These are phyloP conservation scores for Penicillium simplicissimum DNA, from an alignment of 495 filamentous ascomycete species.

Conservation along the genomic window DNA sequence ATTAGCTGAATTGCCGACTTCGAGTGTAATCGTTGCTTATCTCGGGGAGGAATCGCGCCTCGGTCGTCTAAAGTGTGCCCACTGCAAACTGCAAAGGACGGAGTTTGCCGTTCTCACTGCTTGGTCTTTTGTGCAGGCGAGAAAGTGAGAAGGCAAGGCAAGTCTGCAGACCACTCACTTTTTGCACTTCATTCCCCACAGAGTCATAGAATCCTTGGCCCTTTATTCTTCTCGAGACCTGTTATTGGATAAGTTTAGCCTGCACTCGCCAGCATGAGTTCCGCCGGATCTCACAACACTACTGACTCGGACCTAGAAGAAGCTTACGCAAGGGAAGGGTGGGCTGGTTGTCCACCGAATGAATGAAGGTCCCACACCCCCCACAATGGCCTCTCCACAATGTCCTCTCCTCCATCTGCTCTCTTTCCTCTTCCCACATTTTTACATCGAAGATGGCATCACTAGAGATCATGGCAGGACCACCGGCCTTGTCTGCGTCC, in stretches of 20 bases:
- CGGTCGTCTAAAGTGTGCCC: neutral
- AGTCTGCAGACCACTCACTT: constrained; percentile 1
- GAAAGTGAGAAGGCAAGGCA: neutral
- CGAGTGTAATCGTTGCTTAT: neutral
- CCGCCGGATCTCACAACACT: too few relatives aligned
- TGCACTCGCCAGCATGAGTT: too few relatives aligned
- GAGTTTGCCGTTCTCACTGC: too few relatives aligned
- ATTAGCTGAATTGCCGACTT: neutral
- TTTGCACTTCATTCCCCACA: neutral
- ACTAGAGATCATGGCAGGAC: constrained; percentile 24
- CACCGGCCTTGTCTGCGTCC: neutral
- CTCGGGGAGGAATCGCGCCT: constrained; percentile 1
- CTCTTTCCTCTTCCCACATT: constrained; percentile 10
- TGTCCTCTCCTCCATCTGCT: neutral
- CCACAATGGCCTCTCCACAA: constrained; percentile 28
- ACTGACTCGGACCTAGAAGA: too few relatives aligned
- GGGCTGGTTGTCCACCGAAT: neutral
- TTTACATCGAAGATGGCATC: constrained; percentile 12
- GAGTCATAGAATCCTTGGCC: neutral
- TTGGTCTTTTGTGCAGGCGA: neutral
- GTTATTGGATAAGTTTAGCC: neutral
- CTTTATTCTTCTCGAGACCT: neutral
- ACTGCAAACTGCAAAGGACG: too few relatives aligned
- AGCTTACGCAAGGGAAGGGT: neutral
- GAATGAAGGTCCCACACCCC: constrained; percentile 19